Percentiles rank a stretch among this genome's conserved stretches.
Evolutionary conservation across 2,329 filamentous ascomycete species (phyloP).

Genomic region (Knoxdaviesia capensis): DNA sequence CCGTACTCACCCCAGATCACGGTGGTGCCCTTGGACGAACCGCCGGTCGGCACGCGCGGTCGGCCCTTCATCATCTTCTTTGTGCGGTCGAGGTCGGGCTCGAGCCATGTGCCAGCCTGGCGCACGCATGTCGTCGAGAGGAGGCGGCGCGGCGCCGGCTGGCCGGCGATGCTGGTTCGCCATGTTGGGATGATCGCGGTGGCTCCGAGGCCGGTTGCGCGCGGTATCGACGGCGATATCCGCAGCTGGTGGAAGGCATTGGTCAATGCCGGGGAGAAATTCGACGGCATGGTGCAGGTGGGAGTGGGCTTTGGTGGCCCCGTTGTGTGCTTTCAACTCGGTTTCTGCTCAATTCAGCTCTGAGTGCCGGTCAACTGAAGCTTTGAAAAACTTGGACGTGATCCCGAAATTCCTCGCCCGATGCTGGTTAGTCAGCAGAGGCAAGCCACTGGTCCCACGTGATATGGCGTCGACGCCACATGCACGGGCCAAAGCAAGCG

Average conservation of each 20-base stretch:
- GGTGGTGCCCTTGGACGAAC: conserved; percentile 79
- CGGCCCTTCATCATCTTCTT: conserved; percentile 84
- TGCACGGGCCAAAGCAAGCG: too few relatives aligned
- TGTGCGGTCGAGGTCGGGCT: conserved; percentile 55
- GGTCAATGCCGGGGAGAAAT: conserved; percentile 21
- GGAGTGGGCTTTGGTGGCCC: too few relatives aligned
- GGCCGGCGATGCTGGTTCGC: neutral
- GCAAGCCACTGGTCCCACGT: too few relatives aligned
- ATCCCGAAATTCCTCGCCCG: too few relatives aligned
- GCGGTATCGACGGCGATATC: conserved; percentile 11
- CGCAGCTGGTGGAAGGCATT: conserved; percentile 30
- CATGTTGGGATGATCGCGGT: too few relatives aligned
- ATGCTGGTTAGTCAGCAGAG: too few relatives aligned
- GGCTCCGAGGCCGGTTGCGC: neutral
- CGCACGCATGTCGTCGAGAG: conserved; percentile 46
- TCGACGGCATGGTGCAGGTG: conserved; percentile 23
- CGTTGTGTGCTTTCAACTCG: too few relatives aligned
- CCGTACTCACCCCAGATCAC: conserved; percentile 95
- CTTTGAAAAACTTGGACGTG: too few relatives aligned
- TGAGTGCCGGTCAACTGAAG: too few relatives aligned
- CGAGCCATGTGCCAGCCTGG: conserved; percentile 52
- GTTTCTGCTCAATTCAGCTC: too few relatives aligned
- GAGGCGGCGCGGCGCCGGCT: conserved; percentile 13
- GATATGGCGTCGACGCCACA: too few relatives aligned
- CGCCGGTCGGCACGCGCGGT: conserved; percentile 72